Evolutionary conservation across 73 alveolate species (phyloP).

Genomic region (Blepharisma japonicum): DNA sequence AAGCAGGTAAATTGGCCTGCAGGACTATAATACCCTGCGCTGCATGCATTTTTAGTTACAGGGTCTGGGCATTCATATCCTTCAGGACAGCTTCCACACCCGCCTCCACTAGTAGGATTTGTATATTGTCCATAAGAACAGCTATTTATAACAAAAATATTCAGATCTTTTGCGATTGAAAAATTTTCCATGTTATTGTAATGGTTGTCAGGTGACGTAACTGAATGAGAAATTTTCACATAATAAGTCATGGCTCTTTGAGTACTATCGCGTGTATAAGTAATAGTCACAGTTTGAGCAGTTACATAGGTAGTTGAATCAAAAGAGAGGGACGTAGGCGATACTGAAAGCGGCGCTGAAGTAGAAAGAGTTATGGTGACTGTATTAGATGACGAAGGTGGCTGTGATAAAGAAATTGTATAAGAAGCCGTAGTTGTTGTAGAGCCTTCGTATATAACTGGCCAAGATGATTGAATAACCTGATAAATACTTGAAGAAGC

Average conservation of each 20-base stretch:
- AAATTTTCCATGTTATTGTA: neutral
- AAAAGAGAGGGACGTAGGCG: neutral
- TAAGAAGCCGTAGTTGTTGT: too few relatives aligned
- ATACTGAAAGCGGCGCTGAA: neutral
- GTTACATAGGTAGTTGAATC: too few relatives aligned
- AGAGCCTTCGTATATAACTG: too few relatives aligned
- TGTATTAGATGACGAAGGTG: neutral
- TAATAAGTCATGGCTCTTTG: too few relatives aligned
- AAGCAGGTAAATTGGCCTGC: neutral
- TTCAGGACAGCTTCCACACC: neutral
- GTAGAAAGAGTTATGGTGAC: neutral
- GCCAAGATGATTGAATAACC: too few relatives aligned
- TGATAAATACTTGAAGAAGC: too few relatives aligned
- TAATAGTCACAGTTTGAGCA: too few relatives aligned
- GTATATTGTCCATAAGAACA: neutral
- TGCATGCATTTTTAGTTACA: conserved; percentile 5
- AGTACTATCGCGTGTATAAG: too few relatives aligned
- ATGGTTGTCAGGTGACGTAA: neutral
- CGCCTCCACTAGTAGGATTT: neutral
- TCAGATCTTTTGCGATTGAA: neutral
- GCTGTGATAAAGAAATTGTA: too few relatives aligned
- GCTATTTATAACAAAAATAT: neutral
- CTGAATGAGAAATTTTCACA: neutral
- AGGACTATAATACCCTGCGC: conserved; percentile 2
- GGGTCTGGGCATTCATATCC: neutral